Evolutionary conservation across 2,329 filamentous ascomycete genomes (phyloP).

Genomic region (Aspergillus ochraceus): DNA sequence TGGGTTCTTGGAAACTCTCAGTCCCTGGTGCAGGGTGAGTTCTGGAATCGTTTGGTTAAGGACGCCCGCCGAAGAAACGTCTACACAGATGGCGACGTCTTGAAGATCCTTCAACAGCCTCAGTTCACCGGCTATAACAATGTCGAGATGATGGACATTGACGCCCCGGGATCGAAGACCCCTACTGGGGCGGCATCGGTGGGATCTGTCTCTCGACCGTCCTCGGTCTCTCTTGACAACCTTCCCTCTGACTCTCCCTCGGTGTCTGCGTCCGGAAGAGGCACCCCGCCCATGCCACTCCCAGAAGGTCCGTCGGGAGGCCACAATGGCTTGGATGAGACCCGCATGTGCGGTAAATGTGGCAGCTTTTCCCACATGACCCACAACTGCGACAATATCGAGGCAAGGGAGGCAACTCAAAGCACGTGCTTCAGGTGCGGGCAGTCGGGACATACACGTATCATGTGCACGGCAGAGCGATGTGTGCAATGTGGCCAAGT

Average conservation of each 20-base stretch:
- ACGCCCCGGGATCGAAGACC: slow-evolving; percentile 11
- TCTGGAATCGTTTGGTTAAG: slow-evolving; percentile 83
- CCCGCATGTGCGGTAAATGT: slow-evolving; percentile 44
- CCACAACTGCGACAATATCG: slow-evolving; percentile 46
- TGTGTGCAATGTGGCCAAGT: slow-evolving; percentile 47
- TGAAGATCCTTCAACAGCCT: slow-evolving; percentile 55
- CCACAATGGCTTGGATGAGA: slow-evolving; percentile 43
- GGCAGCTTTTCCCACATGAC: slow-evolving; percentile 48
- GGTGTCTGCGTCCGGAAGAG: slow-evolving; percentile 25
- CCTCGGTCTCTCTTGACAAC: slow-evolving; percentile 29
- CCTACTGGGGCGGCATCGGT: slow-evolving; percentile 21
- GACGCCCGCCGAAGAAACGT: slow-evolving; percentile 73
- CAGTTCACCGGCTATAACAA: slow-evolving; percentile 49
- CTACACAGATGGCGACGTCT: slow-evolving; percentile 71
- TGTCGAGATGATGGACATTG: slow-evolving; percentile 44
- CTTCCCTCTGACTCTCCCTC: slow-evolving; percentile 19
- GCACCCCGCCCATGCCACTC: slow-evolving; percentile 23
- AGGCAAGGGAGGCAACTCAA: slow-evolving; percentile 37
- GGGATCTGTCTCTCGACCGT: slow-evolving; percentile 30
- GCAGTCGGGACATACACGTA: slow-evolving; percentile 37
- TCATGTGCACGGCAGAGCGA: slow-evolving; percentile 40
- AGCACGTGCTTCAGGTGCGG: slow-evolving; percentile 47
- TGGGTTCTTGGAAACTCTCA: slow-evolving; percentile 95
- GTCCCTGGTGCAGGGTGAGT: slow-evolving; percentile 81
- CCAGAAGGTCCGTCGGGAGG: slow-evolving; percentile 46